Conservation (phyloP, 768 basidiomycete genomes). For the Lentinula lateritia region DNA sequence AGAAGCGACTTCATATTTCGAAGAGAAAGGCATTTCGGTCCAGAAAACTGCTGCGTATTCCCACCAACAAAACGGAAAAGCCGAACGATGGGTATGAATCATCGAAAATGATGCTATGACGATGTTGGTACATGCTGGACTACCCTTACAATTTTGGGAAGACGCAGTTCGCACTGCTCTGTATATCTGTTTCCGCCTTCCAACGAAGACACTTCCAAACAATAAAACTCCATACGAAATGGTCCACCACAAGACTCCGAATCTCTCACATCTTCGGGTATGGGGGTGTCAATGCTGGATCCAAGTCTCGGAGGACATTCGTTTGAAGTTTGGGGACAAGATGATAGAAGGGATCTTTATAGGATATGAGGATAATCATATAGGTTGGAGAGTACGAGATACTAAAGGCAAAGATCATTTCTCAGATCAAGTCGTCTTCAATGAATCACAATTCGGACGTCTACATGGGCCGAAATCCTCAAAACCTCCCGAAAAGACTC, state of each 20-base stretch:
- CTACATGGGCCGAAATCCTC: not conserved
- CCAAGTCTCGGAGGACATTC: no score
- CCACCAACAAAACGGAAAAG: constrained; percentile 39
- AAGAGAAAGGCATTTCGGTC: constrained; percentile 16
- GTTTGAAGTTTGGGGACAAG: no score
- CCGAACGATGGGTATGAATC: constrained; percentile 31
- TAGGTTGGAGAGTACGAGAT: not conserved
- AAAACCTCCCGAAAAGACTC: no score
- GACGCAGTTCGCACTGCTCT: constrained; percentile 15
- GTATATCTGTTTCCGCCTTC: constrained; percentile 16
- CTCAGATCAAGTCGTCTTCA: not conserved
- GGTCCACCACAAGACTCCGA: not conserved
- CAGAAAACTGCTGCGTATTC: constrained; percentile 5
- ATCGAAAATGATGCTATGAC: constrained; percentile 24
- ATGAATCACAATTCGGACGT: not conserved
- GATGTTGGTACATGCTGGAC: constrained; percentile 20
- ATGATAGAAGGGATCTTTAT: not conserved
- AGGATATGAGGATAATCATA: not conserved
- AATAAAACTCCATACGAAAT: constrained; percentile 11
- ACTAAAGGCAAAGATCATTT: not conserved
- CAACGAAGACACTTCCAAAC: constrained; percentile 10
- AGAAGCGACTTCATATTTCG: not conserved
- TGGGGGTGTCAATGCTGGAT: constrained; percentile 5
- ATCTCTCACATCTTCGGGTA: not conserved
- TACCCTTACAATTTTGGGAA: constrained; percentile 18